A percentile compares a stretch with the other conserved stretches of the same genome.
These are phyloP conservation scores for Candolleomyces eurysporus DNA, from an alignment of 768 basidiomycete species.

Conservation along the genomic window DNA sequence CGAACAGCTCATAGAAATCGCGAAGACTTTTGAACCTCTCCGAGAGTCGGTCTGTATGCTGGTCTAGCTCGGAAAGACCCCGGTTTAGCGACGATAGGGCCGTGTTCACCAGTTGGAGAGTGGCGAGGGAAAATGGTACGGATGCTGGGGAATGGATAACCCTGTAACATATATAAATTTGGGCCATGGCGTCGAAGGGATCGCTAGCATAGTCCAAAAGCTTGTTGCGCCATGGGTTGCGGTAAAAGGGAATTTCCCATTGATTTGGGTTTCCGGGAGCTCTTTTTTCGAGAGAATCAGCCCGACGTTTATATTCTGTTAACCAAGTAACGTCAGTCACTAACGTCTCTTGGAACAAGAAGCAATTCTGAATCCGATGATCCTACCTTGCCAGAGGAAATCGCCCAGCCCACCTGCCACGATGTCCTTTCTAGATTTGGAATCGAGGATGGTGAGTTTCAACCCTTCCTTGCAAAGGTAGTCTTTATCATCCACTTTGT, in stretches of 20 bases:
- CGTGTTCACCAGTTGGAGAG: slow-evolving; percentile 55
- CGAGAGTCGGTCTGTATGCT: slow-evolving; percentile 53
- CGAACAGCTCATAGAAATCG: not conserved
- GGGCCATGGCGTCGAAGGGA: slow-evolving; percentile 56
- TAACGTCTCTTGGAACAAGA: slow-evolving; percentile 27
- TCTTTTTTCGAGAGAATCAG: too few relatives aligned
- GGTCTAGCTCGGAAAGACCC: slow-evolving; percentile 46
- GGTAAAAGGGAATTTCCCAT: too few relatives aligned
- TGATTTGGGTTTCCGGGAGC: too few relatives aligned
- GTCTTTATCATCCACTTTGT: slow-evolving; percentile 60
- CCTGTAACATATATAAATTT: slow-evolving; percentile 61
- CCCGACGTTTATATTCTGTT: too few relatives aligned
- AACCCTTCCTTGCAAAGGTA: slow-evolving; percentile 65
- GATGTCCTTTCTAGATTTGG: slow-evolving; percentile 66
- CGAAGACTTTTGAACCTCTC: slow-evolving; percentile 53
- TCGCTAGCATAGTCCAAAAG: slow-evolving; percentile 47
- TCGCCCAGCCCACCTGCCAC: slow-evolving; percentile 62
- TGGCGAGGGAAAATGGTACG: slow-evolving; percentile 64
- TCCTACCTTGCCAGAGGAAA: slow-evolving; percentile 34
- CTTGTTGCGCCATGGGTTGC: too few relatives aligned
- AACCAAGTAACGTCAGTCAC: slow-evolving; percentile 13
- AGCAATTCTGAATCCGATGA: not conserved
- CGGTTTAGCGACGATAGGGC: slow-evolving; percentile 50
- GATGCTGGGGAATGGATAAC: slow-evolving; percentile 59
- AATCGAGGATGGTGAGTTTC: slow-evolving; percentile 50